Base-by-base conservation (phyloP, 345 rosid species). In the Pseudoturritis turrita region DNA sequence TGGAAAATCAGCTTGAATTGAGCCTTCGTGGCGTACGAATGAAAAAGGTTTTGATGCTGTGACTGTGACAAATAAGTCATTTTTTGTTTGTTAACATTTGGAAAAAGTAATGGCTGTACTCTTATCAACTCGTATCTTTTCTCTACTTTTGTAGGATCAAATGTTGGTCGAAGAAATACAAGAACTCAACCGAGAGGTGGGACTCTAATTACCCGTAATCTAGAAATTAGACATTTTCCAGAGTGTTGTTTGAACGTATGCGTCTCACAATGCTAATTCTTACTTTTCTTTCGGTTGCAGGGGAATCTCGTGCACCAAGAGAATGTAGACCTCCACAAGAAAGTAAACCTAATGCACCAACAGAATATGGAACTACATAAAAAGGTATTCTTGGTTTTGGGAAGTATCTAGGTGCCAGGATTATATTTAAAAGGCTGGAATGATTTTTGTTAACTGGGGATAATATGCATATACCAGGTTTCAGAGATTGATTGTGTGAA, bases 1-100 rank as follows among this genome's bases (percentile, higher is more conserved):
- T 89, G 74, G 96, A 89, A 78, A 85, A 76, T 74, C 85, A 87
- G 77, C 82, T 91, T 29, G 94, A 89, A 54, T 77, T 75, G 72
- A 87, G 97, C 68, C 77, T 89, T 65, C 85, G 80, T 64, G 82
- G 85, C 6, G 80, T 91, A 57, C 87, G 89, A 10, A 23, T 40
- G 74, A 91, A 78, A 71, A 91, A 89, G 96, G 97, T 81, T 33
- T 41, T 54, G 39, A 71, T 22, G 55, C n/a, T n/a, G n/a, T n/a
- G n/a, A n/a, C 29, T 49, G 6, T 13, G 49, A 43, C 31, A 19
- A 37, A 21, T 7, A 61, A 44, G 36, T 44, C 18, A 14, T 28
- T 35, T 13, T 37, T 61, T 39, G 7, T 8, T 51, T 29, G 8
- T 9, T 2, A 56, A 50, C 56, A 17, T n/a, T 44, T 46, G 12